Evolutionary conservation across 495 filamentous ascomycete genomes (phyloP).

Genomic region (Haplographium delicatum): DNA sequence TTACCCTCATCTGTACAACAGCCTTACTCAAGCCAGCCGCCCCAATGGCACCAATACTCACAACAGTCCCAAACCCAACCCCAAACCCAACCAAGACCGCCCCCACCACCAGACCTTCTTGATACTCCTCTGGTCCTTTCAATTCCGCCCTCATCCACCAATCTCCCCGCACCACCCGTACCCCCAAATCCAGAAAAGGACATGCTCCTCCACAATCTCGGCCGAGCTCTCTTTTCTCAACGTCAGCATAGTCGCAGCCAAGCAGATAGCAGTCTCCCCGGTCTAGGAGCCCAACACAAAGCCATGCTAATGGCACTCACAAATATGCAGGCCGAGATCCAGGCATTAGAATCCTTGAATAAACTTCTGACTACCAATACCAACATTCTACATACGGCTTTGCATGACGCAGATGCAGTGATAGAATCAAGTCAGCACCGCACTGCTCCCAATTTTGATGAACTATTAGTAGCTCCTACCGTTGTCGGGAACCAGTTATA

Average conservation of each 20-base stretch:
- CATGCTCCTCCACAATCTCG: conserved; percentile 72
- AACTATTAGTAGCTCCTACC: conserved; percentile 87
- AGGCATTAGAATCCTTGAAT: conserved; percentile 61
- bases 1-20: conserved; percentile 26
- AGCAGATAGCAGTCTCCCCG: conserved; percentile 63
- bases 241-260: conserved; percentile 58
- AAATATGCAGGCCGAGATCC: conserved; percentile 65
- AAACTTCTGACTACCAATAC: conserved; percentile 71
- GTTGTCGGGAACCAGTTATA: conserved; percentile 92
- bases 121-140: conserved; percentile 56
- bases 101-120: conserved; percentile 61
- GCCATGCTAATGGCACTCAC: conserved; percentile 66
- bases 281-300: conserved; percentile 71
- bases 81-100: conserved; percentile 38
- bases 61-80: conserved; percentile 21
- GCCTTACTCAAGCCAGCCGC: conserved; percentile 12
- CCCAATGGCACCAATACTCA: conserved; percentile 19
- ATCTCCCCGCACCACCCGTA: conserved; percentile 70
- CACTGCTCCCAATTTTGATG: conserved; percentile 60
- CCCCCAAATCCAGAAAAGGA: conserved; percentile 98
- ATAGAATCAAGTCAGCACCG: conserved; percentile 56
- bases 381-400: conserved; percentile 64
- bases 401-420: conserved; percentile 73
- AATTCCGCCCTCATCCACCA: conserved; percentile 48
- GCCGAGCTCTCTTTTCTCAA: conserved; percentile 58